Percentiles rank a stretch among this genome's conserved stretches.
Conservation (phyloP, 2,329 filamentous ascomycete species). For the Cladosporium sp. region DNA sequence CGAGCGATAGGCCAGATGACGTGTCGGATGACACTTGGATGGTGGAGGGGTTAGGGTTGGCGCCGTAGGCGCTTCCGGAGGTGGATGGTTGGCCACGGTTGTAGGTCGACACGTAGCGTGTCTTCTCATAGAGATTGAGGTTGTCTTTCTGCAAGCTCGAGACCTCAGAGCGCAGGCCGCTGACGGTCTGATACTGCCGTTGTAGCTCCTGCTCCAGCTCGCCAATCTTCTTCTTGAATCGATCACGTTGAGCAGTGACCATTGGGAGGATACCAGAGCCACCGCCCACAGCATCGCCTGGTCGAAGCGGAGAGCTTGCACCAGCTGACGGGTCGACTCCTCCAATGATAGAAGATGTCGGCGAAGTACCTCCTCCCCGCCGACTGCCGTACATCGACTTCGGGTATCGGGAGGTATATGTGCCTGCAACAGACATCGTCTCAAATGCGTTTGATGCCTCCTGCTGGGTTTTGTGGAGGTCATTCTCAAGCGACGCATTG, state of each 20-base stretch:
- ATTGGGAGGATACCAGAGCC: slow-evolving; percentile 91
- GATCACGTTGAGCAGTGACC: slow-evolving; percentile 95
- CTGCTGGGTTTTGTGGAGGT: slow-evolving; percentile 79
- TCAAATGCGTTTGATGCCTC: slow-evolving; percentile 79
- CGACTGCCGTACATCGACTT: slow-evolving; percentile 55
- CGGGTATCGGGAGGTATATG: slow-evolving; percentile 74
- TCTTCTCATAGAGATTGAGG: slow-evolving; percentile 93
- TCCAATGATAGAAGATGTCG: slow-evolving; percentile 96
- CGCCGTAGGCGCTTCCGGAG: slow-evolving; percentile 54
- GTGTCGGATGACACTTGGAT: slow-evolving; percentile 54
- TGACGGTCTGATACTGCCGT: slow-evolving; percentile 73
- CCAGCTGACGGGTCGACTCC: slow-evolving; percentile 71
- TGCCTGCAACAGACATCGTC: slow-evolving; percentile 87
- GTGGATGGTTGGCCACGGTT: slow-evolving; percentile 59
- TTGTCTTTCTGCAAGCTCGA: slow-evolving; percentile 94
- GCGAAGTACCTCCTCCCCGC: slow-evolving; percentile 68
- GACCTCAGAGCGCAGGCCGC: slow-evolving; percentile 82
- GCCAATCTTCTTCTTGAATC: slow-evolving; percentile 92
- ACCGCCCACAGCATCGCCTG: slow-evolving; percentile 63
- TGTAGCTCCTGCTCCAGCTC: slow-evolving; percentile 88
- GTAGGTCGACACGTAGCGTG: slow-evolving; percentile 90
- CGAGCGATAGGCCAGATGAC: slow-evolving; percentile 34
- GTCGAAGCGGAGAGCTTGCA: slow-evolving; percentile 46
- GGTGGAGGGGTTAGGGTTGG: slow-evolving; percentile 69
- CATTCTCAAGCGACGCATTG: slow-evolving; percentile 84